phyloP scores from a whole-genome alignment of 2,329 filamentous ascomycete species.

The Ceratocystiopsis minuta region DNA sequence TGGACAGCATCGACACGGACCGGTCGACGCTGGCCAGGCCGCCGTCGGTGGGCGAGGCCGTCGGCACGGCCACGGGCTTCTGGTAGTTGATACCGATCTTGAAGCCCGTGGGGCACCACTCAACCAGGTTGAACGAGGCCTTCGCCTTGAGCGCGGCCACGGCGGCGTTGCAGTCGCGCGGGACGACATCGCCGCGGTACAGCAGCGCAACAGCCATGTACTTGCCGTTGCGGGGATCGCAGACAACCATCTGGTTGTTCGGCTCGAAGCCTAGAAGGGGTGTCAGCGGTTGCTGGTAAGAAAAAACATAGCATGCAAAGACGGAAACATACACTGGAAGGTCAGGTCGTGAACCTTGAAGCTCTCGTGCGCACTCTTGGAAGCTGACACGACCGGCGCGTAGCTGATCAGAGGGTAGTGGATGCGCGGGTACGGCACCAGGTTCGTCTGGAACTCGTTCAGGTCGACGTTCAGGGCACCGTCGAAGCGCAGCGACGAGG shows the following conservation, averaged over 20 bases:
- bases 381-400: slow-evolving; percentile 79
- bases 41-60: slow-evolving; percentile 31
- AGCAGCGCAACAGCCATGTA: slow-evolving; percentile 59
- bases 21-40: slow-evolving; percentile 44
- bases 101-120: slow-evolving; percentile 61
- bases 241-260: slow-evolving; percentile 65
- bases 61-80: slow-evolving; percentile 42
- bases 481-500: slow-evolving; percentile 93
- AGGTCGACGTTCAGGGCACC: slow-evolving; percentile 97
- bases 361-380: slow-evolving; percentile 70
- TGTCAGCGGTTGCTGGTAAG: not conserved
- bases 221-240: slow-evolving; percentile 56
- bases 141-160: slow-evolving; percentile 53
- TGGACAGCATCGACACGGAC: slow-evolving; percentile 53
- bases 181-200: slow-evolving; percentile 54
- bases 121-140: slow-evolving; percentile 53
- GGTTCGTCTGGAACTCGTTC: slow-evolving; percentile 99
- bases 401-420: slow-evolving; percentile 98
- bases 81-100: slow-evolving; percentile 63
- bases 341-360: slow-evolving; percentile 69
- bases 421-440: slow-evolving; percentile 96
- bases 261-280: slow-evolving; percentile 45
- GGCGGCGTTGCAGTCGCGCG: slow-evolving; percentile 49
- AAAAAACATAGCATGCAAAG: not conserved
- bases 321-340: slow-evolving; percentile 43